These are phyloP conservation scores for Ilyonectria robusta DNA, from an alignment of 2,329 filamentous ascomycete species.

Conservation along the genomic window DNA sequence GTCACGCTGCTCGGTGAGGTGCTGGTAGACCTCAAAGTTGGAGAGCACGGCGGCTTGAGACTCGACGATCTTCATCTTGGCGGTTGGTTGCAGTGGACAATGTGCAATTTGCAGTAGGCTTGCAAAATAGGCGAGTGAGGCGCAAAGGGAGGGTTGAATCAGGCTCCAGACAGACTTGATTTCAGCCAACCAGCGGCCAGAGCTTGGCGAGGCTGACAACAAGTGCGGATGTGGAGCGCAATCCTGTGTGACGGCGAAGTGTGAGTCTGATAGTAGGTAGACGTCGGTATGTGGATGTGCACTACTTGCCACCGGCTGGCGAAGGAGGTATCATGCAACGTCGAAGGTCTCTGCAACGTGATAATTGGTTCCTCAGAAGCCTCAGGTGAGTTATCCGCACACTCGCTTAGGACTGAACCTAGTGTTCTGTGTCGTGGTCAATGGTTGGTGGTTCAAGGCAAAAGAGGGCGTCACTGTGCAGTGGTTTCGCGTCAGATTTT, in stretches of 20 bases:
- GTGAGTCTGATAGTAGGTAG: neutral
- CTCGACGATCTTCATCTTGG: constrained; percentile 78
- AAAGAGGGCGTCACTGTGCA: constrained; percentile 21
- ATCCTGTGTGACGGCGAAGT: constrained; percentile 3
- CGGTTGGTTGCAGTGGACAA: neutral
- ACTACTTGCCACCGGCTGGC: neutral
- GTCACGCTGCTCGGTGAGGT: constrained; percentile 70
- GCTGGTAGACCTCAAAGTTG: constrained; percentile 81
- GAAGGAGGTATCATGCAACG: constrained; percentile 4
- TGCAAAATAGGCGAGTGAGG: constrained; percentile 5
- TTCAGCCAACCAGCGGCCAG: constrained; percentile 14
- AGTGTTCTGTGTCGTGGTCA: neutral
- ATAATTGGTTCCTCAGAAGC: constrained; percentile 6
- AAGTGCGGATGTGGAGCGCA: neutral
- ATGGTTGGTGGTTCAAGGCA: neutral
- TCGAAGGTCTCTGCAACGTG: neutral
- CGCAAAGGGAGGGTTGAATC: neutral
- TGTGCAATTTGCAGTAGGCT: neutral
- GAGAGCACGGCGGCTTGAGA: constrained; percentile 78
- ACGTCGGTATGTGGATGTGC: neutral
- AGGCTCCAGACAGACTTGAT: neutral
- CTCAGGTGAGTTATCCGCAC: neutral
- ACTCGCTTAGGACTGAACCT: neutral
- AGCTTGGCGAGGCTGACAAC: constrained; percentile 9
- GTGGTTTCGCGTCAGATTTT: constrained; percentile 16